Base-by-base conservation (phyloP, 352 stramenopile genomes). In the Globisporangium mamillatum region DNA sequence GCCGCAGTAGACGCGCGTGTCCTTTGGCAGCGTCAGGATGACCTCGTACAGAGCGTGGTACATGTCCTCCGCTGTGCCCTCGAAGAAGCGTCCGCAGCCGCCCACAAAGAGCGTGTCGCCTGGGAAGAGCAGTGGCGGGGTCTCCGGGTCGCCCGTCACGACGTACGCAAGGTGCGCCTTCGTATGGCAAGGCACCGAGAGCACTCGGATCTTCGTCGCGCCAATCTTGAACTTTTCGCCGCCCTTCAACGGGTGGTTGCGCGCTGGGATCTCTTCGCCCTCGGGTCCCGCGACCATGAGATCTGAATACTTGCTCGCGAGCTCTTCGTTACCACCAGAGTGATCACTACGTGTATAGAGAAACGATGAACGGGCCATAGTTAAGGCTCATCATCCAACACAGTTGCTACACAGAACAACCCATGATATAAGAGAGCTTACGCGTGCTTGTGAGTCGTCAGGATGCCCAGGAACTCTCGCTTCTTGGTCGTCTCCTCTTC, bases 361-460 rank as follows among this genome's bases (percentile, higher is more conserved):
- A 60, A 3, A 22, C 22, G 0, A 53, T 22, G 18, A 14, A 34
- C 14, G 29, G 34, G 34, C 24, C 8, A 52, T 9, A 59, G 12
- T 34, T 16, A 44, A 25, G 18, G 16, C 20, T n/a, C 18, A 18
- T 20, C 18, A 8, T 14, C 12, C 9, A 27, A 25, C 4, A 50
- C n/a, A 32, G 4, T 50, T 22, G n/a, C 22, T 32, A 12, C 10
- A 8, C n/a, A 50, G 10, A 22, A 56, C 2, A 52, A 16, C 38
- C 38, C 38, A 27, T 25, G 16, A 48, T 7, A 4, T 54, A 55
- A 56, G 3, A 3, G 34, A 20, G 77, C 83, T 57, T 83, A 95
- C 88, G 69, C 77, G 86, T 98, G 94, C 66, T 97, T 97, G 81
- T 98, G 94, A 1, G 94, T 98, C 24, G 92, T 98, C 34, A 98